A percentile compares a stretch with the other conserved stretches of the same genome.
These are phyloP conservation scores for Penicillium riverlandense DNA, from an alignment of 495 filamentous ascomycete genomes.

Conservation along the genomic window DNA sequence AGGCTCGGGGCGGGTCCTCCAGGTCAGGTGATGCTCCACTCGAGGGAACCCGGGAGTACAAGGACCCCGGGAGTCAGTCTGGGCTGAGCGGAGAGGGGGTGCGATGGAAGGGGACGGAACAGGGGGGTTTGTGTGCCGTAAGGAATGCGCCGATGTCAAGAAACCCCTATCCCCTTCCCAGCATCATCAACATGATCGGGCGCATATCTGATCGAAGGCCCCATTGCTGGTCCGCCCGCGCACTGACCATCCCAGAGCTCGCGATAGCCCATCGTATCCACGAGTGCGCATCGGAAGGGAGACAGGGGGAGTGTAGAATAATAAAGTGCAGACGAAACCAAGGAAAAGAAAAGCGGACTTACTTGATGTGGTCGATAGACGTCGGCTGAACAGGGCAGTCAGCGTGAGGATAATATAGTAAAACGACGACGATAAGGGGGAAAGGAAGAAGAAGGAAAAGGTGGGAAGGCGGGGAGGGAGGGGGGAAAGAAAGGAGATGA, in stretches of 20 bases:
- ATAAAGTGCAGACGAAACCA: neutral
- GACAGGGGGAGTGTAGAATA: constrained; percentile 1
- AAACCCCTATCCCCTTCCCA: neutral
- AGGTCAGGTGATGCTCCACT: no score
- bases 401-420: constrained; percentile 8
- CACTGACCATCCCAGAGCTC: constrained; percentile 16
- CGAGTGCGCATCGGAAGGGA: neutral
- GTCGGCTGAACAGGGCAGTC: constrained; percentile 33
- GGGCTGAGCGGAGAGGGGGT: no score
- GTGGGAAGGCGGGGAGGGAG: neutral
- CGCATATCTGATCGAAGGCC: constrained; percentile 5
- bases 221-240: constrained; percentile 7
- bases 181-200: neutral
- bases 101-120: no score
- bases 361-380: constrained; percentile 50
- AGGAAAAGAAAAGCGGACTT: constrained; percentile 24
- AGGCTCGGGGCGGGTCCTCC: no score
- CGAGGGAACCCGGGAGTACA: no score
- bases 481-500: constrained; percentile 13
- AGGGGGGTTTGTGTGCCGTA: no score
- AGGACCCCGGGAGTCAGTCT: no score
- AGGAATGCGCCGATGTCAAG: neutral
- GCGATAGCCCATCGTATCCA: neutral
- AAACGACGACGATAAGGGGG: constrained; percentile 15
- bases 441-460: constrained; percentile 7